Conservation (phyloP, 805 yeast genomes). For the Cyberlindnera mycetangii region DNA sequence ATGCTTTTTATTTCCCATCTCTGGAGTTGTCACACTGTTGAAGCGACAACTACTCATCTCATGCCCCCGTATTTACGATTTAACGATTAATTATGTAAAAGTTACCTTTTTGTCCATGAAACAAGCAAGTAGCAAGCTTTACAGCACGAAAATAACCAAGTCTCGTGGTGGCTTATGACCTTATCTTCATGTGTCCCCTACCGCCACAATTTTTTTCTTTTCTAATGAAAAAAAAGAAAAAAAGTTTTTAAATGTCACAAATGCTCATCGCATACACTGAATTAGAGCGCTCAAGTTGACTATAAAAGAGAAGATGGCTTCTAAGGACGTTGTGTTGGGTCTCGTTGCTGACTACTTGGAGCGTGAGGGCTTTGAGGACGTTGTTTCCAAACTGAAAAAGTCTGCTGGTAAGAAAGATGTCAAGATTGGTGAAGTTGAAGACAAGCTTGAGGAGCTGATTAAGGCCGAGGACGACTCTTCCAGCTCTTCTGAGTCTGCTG, state of each 20-base stretch:
- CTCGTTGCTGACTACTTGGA: constrained; percentile 24
- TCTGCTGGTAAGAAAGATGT: constrained; percentile 21
- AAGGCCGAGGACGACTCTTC: constrained; percentile 6
- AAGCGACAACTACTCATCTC: not conserved
- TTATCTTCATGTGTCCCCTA: constrained; percentile 14
- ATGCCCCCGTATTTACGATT: no score
- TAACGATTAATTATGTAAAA: no score
- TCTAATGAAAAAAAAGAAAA: constrained; percentile 6
- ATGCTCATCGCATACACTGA: constrained; percentile 3
- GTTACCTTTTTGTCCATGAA: no score
- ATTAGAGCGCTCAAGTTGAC: no score
- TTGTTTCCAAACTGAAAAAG: constrained; percentile 20
- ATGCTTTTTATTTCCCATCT: not conserved
- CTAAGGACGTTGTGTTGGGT: constrained; percentile 20
- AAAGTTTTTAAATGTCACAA: constrained; percentile 11
- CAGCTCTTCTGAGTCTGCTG: constrained; percentile 16
- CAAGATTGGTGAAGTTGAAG: constrained; percentile 9
- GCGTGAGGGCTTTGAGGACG: constrained; percentile 20
- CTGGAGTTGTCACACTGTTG: no score
- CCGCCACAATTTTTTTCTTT: constrained; percentile 1
- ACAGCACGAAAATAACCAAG: no score
- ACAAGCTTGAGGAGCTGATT: constrained; percentile 19
- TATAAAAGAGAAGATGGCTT: constrained; percentile 17
- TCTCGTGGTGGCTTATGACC: no score
- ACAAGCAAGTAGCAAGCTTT: no score